phyloP scores from a whole-genome alignment of 192 early-diverging fungal species.

The Podila horticola region DNA sequence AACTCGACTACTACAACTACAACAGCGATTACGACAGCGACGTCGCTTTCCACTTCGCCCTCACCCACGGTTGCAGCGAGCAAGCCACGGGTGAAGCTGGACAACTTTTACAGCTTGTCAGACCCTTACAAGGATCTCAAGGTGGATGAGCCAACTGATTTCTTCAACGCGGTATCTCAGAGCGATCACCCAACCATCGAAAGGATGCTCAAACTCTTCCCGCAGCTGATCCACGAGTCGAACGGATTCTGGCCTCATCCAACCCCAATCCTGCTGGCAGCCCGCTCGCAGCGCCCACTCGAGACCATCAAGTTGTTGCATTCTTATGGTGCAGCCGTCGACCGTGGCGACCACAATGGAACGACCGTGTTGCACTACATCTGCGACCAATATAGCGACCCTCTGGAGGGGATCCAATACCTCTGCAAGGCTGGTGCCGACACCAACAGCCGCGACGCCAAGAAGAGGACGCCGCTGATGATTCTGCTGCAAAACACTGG shows the following conservation, averaged over 20 bases:
- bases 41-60: slow-evolving; percentile 20
- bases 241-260: slow-evolving; percentile 49
- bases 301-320: slow-evolving; percentile 38
- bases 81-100: slow-evolving; percentile 21
- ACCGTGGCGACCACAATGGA: slow-evolving; percentile 46
- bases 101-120: slow-evolving; percentile 39
- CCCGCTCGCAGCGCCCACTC: slow-evolving; percentile 22
- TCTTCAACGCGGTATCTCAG: slow-evolving; percentile 33
- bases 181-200: slow-evolving; percentile 28
- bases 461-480: slow-evolving; percentile 48
- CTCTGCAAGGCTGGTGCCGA: slow-evolving; percentile 34
- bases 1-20: neutral
- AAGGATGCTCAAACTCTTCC: slow-evolving; percentile 33
- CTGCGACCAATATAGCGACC: slow-evolving; percentile 41
- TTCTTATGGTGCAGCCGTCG: slow-evolving; percentile 24
- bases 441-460: slow-evolving; percentile 39
- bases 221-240: slow-evolving; percentile 35
- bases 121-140: slow-evolving; percentile 45
- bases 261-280: slow-evolving; percentile 35
- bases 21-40: neutral
- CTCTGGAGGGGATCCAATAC: slow-evolving; percentile 30
- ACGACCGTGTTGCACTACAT: slow-evolving; percentile 43
- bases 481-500: slow-evolving; percentile 30
- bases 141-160: slow-evolving; percentile 32
- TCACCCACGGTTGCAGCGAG: neutral